phyloP scores from a whole-genome alignment of 1,139 yeast genomes.

The Candida freyschussii region DNA sequence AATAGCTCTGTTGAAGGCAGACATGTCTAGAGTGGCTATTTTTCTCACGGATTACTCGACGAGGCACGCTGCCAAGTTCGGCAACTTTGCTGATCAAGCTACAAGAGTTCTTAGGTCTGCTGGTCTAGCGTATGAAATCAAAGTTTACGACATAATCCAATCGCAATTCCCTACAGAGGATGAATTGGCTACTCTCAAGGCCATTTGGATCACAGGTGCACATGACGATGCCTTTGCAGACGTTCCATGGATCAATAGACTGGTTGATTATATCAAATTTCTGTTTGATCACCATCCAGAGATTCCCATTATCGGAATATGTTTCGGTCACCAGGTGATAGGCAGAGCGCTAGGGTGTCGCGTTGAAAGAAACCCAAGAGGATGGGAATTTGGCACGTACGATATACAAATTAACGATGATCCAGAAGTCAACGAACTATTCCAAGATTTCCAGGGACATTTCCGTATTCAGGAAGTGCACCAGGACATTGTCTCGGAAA shows the following conservation, averaged over 20 bases:
- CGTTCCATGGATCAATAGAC: slow-evolving; percentile 47
- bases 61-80: slow-evolving; percentile 32
- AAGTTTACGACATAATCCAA: slow-evolving; percentile 44
- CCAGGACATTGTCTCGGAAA: slow-evolving; percentile 57
- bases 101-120: slow-evolving; percentile 14
- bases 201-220: slow-evolving; percentile 64
- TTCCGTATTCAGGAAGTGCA: slow-evolving; percentile 60
- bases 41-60: slow-evolving; percentile 44
- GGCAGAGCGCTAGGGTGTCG: slow-evolving; percentile 60
- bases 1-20: too few species aligned
- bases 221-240: slow-evolving; percentile 53
- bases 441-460: slow-evolving; percentile 22
- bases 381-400: slow-evolving; percentile 72
- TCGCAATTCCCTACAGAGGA: slow-evolving; percentile 35
- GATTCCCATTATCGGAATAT: slow-evolving; percentile 56
- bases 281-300: slow-evolving; percentile 18
- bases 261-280: slow-evolving; percentile 40
- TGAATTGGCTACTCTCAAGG: slow-evolving; percentile 33
- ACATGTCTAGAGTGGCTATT: slow-evolving; percentile 36
- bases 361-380: slow-evolving; percentile 52
- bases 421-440: slow-evolving; percentile 25
- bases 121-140: slow-evolving; percentile 21
- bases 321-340: slow-evolving; percentile 85
- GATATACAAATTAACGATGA: slow-evolving; percentile 45
- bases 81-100: slow-evolving; percentile 52